Percentiles rank a stretch among this genome's conserved stretches.
These are phyloP conservation scores for Fusarium annulatum DNA, from an alignment of 2,329 filamentous ascomycete genomes.

Conservation along the genomic window DNA sequence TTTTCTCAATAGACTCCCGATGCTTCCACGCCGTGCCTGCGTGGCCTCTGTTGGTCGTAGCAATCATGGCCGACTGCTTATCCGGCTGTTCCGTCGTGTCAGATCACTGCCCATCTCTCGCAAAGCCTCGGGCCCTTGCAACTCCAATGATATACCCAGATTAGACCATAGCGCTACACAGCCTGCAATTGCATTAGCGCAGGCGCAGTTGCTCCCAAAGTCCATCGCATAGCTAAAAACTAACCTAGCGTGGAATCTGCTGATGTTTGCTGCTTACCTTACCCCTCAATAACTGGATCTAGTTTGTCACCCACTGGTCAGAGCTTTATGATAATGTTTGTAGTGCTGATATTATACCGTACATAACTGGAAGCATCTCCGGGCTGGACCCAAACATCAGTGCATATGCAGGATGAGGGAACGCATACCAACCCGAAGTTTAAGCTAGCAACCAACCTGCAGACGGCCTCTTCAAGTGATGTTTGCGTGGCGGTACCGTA, in stretches of 20 bases:
- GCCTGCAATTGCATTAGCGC: background rate
- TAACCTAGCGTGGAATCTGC: background rate
- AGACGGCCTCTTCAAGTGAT: background rate
- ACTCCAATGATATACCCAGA: background rate
- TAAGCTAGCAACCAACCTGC: background rate
- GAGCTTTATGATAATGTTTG: background rate
- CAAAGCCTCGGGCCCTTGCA: background rate
- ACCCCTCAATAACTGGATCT: slow-evolving; percentile 1
- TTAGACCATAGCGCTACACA: background rate
- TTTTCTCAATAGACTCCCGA: background rate
- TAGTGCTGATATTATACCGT: background rate
- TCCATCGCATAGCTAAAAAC: background rate
- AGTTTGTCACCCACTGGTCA: background rate
- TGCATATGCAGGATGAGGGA: background rate
- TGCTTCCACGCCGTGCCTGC: background rate
- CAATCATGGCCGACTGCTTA: background rate
- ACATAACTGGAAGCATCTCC: background rate
- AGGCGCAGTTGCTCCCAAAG: background rate
- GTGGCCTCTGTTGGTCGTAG: background rate
- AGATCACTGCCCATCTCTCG: background rate
- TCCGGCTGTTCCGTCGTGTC: background rate
- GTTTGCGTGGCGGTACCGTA: background rate
- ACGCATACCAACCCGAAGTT: background rate
- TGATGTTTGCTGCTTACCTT: background rate
- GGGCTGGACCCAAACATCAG: background rate